Evolutionary conservation across 768 basidiomycete genomes (phyloP), one percentile per base, ranked within the genome.

Genomic region (Macrolepiota fuliginosa): DNA sequence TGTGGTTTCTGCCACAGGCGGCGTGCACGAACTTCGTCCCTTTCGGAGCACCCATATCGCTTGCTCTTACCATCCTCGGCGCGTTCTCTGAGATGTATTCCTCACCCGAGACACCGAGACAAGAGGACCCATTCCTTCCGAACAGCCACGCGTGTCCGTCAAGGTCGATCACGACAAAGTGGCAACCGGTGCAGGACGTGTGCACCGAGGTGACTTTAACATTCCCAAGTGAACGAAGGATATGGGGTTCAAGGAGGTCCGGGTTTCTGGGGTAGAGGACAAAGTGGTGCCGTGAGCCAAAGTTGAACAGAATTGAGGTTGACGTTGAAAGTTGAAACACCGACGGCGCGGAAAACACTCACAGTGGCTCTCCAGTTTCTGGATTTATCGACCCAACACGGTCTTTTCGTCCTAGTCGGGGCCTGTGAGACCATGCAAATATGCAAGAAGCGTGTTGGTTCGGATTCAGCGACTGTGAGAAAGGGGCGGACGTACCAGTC

Each of bases 101-200:
- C 62, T 79, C 77, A 27, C 75, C 78, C 13, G 82, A 67, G 9
- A 86, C 75, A n/a, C 91, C 90, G 3, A 94, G 80, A 46, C 83
- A 83, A 60, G 83, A 78, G 61, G 80, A 86, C 42, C 84, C 85
- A 73, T 93, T 94, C 56, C 94, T 86, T 6, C 96, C 96, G 70
- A 96, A 92, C 67, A 98, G 73, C 88, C 93, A 95, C 9, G 94
- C 96, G 40, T 83, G 81, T 6, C 94, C 94, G 56, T 88, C 82
- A 24, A 81, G 66, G 76, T 92, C 91, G 64, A 95, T 72, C 13
- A 80, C 86, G 45, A 94, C 84, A 66, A 84, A 88, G 70, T 94
- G 91, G 69, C 90, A 93, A 6, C 85, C 85, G 10, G 77, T 82
- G 66, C 90, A 91, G 1, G 90, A 89, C 10, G 91, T 82, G 72